Evolutionary conservation across 73 alveolate genomes (phyloP).

Genomic region (Urostyla sp.): DNA sequence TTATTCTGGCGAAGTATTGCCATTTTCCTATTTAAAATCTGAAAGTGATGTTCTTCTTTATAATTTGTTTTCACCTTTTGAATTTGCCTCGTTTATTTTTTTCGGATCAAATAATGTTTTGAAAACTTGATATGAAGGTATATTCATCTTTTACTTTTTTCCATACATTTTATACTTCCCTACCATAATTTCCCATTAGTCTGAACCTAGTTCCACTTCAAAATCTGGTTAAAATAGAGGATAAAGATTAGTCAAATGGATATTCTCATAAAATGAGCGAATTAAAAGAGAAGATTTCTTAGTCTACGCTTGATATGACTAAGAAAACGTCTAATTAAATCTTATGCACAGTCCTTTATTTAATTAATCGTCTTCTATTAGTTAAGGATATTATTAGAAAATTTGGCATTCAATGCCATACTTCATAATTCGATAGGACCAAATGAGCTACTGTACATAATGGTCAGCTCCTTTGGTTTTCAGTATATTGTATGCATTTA

Average conservation of each 20-base stretch:
- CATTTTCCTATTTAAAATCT: neutral
- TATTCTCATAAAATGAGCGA: slow-evolving; percentile 40
- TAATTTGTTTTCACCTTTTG: neutral
- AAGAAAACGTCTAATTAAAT: neutral
- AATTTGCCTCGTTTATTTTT: neutral
- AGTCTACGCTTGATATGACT: neutral
- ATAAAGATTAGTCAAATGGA: slow-evolving; percentile 32
- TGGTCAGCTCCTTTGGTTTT: slow-evolving; percentile 45
- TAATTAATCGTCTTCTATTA: slow-evolving; percentile 38
- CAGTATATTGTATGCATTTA: slow-evolving; percentile 43
- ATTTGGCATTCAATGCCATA: slow-evolving; percentile 40
- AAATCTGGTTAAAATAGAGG: slow-evolving; percentile 32
- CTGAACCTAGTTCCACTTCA: slow-evolving; percentile 27
- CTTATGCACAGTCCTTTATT: slow-evolving; percentile 20
- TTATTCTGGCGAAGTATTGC: neutral
- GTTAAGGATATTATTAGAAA: slow-evolving; percentile 6
- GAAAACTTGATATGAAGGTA: slow-evolving; percentile 39
- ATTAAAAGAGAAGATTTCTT: slow-evolving; percentile 26
- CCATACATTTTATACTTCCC: slow-evolving; percentile 43
- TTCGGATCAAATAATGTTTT: slow-evolving; percentile 36
- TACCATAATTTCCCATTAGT: slow-evolving; percentile 17
- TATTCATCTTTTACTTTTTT: neutral
- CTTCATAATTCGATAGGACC: slow-evolving; percentile 53
- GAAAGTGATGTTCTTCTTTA: neutral
- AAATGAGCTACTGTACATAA: neutral